Evolutionary conservation across 2,329 filamentous ascomycete species (phyloP), one percentile per base, ranked within the genome.

Genomic region (Simplicillium sp.): DNA sequence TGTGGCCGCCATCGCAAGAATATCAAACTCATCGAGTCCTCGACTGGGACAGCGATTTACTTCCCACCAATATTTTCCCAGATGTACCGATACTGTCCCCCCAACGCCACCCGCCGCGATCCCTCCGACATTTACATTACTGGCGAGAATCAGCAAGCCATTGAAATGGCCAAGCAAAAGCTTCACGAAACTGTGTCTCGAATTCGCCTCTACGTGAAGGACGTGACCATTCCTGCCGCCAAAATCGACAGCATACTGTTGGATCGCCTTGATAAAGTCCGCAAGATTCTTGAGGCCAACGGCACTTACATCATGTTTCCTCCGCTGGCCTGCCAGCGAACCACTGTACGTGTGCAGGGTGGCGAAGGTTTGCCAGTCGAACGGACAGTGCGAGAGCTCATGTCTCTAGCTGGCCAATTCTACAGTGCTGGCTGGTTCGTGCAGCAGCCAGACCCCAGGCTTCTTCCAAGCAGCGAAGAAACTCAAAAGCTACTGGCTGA

Each of bases 341-440:
- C 81, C 50, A 73, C 87, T 50, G 84, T 97, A 48, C 81, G 90
- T 37, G 86, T 98, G 29, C 92, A 97, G 61, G 92, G 89, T 44
- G 85, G 84, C 1, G 92, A 98, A 61, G 87, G 94, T 29, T 70
- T 96, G 50, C 89, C 95, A 55, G 87, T 96, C 11, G 92, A 98
- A 67, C 82, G 92, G 36, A 96, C 90, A 28, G 87, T 96, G 49
- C 80, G 89, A 52, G 92, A 97, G 63, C 82, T 98, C 49, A 96
- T 98, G 90, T 83, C 84, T 53, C 67, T 97, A 59, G 88, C 89
- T 48, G 89, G 90, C 29, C 92, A 98, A 65, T 98, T 97, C 62
- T 98, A 98, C 66, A 92, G 87, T 57, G 89, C 89, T 16, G 88
- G 87, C 11, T 98, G 92, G 90, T 94, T 87, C 75, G 84, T 95